phyloP scores from a whole-genome alignment of 306 rosid genomes.

The Dicorynia guianensis region DNA sequence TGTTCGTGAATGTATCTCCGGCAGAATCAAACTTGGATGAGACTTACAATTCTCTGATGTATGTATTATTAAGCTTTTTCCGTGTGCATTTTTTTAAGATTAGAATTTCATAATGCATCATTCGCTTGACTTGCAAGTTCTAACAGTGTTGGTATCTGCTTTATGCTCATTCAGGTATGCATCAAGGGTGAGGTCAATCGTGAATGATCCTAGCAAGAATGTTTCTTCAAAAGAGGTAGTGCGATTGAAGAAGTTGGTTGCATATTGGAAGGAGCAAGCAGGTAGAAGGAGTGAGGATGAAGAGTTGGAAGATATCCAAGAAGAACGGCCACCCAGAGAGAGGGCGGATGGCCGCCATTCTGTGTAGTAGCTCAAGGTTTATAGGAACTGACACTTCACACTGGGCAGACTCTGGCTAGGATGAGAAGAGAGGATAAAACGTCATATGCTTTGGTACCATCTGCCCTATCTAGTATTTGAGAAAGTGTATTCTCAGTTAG shows the following conservation, averaged over 20 bases:
- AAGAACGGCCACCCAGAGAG: constrained; percentile 67
- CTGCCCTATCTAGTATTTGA: neutral
- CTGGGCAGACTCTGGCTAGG: constrained; percentile 20
- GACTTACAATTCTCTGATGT: constrained; percentile 88
- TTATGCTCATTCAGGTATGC: constrained; percentile 70
- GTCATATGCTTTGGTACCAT: neutral
- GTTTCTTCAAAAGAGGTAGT: constrained; percentile 86
- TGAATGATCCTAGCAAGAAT: constrained; percentile 91
- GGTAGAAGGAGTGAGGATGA: constrained; percentile 83
- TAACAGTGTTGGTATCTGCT: neutral
- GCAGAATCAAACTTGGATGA: constrained; percentile 88
- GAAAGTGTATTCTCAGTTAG: too few species aligned
- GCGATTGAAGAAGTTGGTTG: constrained; percentile 75
- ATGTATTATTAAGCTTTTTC: constrained; percentile 40
- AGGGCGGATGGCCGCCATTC: constrained; percentile 71
- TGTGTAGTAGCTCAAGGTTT: constrained; percentile 49
- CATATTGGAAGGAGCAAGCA: constrained; percentile 96
- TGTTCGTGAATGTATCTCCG: constrained; percentile 95
- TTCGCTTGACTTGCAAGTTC: neutral
- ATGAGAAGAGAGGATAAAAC: neutral
- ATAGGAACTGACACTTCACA: constrained; percentile 4
- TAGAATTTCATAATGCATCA: neutral
- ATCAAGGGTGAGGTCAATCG: constrained; percentile 87
- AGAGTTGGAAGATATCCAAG: constrained; percentile 86
- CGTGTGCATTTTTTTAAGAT: neutral